These are phyloP conservation scores for Diplodia mutila DNA, from an alignment of 2,329 filamentous ascomycete species.

Conservation along the genomic window DNA sequence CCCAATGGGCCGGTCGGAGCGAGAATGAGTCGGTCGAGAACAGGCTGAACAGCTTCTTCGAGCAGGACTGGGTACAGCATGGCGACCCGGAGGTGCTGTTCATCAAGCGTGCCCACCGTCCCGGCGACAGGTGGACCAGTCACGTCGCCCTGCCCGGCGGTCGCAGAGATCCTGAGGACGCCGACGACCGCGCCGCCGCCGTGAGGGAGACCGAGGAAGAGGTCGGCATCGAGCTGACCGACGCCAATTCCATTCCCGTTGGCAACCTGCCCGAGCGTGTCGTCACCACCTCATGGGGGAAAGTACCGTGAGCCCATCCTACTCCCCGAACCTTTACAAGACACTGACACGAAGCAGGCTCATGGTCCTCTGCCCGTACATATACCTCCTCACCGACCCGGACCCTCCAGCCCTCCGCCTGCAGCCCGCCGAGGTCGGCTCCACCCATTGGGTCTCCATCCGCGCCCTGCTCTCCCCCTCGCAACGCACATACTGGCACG, in stretches of 20 bases:
- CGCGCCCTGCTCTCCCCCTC: slow-evolving; percentile 62
- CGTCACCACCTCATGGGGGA: slow-evolving; percentile 69
- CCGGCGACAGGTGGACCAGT: slow-evolving; percentile 70
- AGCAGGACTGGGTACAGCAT: slow-evolving; percentile 66
- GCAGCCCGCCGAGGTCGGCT: slow-evolving; percentile 71
- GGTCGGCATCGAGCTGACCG: slow-evolving; percentile 64
- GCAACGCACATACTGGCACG: slow-evolving; percentile 64
- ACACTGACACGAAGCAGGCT: slow-evolving; percentile 49
- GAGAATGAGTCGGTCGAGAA: slow-evolving; percentile 39
- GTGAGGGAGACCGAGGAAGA: slow-evolving; percentile 69
- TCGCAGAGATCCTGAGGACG: slow-evolving; percentile 67
- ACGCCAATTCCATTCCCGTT: slow-evolving; percentile 50
- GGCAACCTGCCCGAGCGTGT: slow-evolving; percentile 69
- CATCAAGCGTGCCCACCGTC: slow-evolving; percentile 68
- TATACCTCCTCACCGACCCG: slow-evolving; percentile 65
- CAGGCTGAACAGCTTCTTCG: slow-evolving; percentile 62
- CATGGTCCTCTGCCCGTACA: slow-evolving; percentile 71
- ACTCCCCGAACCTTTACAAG: neutral
- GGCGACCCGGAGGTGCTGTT: slow-evolving; percentile 71
- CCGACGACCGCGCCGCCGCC: slow-evolving; percentile 64
- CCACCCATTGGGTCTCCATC: slow-evolving; percentile 70
- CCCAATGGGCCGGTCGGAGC: neutral
- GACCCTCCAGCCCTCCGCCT: slow-evolving; percentile 61
- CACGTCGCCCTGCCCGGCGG: slow-evolving; percentile 72
- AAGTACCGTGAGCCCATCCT: slow-evolving; percentile 57